A percentile compares a stretch with the other conserved stretches of the same genome.
phyloP scores from a whole-genome alignment of 345 rosid species.

The Excoecaria agallocha region DNA sequence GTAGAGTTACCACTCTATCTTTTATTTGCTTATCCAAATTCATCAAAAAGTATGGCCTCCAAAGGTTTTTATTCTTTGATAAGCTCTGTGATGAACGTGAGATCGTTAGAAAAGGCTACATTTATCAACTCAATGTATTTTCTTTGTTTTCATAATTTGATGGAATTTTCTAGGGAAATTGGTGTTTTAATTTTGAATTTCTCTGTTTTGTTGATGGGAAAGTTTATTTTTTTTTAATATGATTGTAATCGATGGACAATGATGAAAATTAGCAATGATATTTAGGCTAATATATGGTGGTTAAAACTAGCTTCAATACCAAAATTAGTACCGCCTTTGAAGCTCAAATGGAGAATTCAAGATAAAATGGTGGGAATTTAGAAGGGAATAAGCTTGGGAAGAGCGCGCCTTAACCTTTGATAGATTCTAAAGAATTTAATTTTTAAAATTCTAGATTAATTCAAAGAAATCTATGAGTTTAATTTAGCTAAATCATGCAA shows the following conservation, averaged over 20 bases:
- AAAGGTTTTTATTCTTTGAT: constrained; percentile 83
- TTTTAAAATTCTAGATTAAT: too few relatives aligned
- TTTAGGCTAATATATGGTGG: too few relatives aligned
- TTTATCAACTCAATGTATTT: constrained; percentile 74
- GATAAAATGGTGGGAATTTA: too few relatives aligned
- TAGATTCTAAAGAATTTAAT: too few relatives aligned
- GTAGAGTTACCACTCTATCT: constrained; percentile 62
- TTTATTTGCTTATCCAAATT: constrained; percentile 67
- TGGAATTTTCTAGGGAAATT: neutral
- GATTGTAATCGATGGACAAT: neutral
- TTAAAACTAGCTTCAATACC: too few relatives aligned
- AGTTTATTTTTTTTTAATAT: neutral
- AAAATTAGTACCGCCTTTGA: too few relatives aligned
- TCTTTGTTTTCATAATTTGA: neutral
- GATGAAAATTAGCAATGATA: neutral
- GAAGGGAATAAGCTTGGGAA: too few relatives aligned
- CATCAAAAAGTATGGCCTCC: constrained; percentile 57
- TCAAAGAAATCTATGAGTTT: too few relatives aligned
- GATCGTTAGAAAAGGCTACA: constrained; percentile 64
- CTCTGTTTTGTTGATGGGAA: neutral
- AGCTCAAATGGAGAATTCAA: too few relatives aligned
- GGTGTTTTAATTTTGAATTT: neutral
- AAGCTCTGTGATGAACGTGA: too few relatives aligned
- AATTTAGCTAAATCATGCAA: too few relatives aligned
- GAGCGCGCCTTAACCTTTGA: too few relatives aligned